Evolutionary conservation across 768 basidiomycete species (phyloP), one percentile per base, ranked within the genome.

Genomic region (Trametes sanguinea): DNA sequence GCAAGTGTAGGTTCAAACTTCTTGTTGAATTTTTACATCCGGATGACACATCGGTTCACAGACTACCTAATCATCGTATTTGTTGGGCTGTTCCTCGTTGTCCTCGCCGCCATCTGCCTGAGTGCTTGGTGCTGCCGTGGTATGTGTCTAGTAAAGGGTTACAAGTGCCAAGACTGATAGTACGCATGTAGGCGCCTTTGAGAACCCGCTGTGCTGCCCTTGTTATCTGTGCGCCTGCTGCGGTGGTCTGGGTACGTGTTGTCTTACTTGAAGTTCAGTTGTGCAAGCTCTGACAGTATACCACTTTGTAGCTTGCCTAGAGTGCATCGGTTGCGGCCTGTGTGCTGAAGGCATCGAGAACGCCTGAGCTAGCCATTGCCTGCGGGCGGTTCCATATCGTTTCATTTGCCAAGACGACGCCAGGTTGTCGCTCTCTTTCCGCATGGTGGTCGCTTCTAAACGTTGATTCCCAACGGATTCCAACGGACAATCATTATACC

Each of bases 201-300:
- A 83, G 62, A 89, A 89, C 60, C 87, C 87, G 2, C 74, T 81
- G 0, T 88, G 86, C 65, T 87, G 85, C 65, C 87, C 87, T 0
- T 88, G 87, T 67, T 89, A 89, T 70, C 76, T 88, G 7, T 89
- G 87, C 64, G 87, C 87, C 4, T 88, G 85, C 70, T 88, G 86
- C 59, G 87, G 87, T 58, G 87, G 87, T 42, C 77, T 88, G 16
- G 61, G 65, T 66, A 54, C 14, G 65, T 66, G 1, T 2, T 9
- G 8, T 10, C 13, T 22, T 5, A 30, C 22, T 2, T 9, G 1
- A 43, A n/a, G 5, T 45, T 8, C 13, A 3, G n/a, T 6, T 4
- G 33, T 0, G 27, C 3, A 2, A 7, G 29, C 1, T 39, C 48
- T 50, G 39, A 52, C 5, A 2, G 7, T 14, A 2, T 35, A 1